A percentile compares a stretch with the other conserved stretches of the same genome.
Conservation (phyloP, 2,329 filamentous ascomycete species). For the Ophiosphaerella korrae region DNA sequence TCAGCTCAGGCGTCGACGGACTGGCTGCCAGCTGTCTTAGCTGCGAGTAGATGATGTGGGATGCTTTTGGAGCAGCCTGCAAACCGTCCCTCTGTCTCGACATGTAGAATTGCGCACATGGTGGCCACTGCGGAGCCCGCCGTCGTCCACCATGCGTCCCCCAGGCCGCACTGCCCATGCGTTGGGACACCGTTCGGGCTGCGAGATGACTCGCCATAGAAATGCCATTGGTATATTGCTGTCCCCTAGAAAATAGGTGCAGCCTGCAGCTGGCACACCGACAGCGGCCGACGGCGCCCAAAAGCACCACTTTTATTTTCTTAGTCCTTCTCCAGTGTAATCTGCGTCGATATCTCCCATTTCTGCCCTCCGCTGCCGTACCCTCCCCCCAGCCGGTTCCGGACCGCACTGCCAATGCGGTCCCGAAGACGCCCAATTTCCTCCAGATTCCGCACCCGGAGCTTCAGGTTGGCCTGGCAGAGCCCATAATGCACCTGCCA, state of each 20-base stretch:
- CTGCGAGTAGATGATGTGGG: conserved; percentile 25
- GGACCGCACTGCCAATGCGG: conserved; percentile 76
- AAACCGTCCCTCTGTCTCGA: too few relatives aligned
- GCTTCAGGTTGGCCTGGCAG: conserved; percentile 91
- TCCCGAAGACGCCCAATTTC: conserved; percentile 74
- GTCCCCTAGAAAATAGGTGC: conserved; percentile 3
- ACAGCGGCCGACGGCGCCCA: conserved; percentile 22
- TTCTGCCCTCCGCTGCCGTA: conserved; percentile 80
- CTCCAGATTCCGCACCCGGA: conserved; percentile 69
- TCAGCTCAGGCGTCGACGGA: conserved; percentile 32
- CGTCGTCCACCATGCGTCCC: too few relatives aligned
- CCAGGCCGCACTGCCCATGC: conserved; percentile 10
- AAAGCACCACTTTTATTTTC: conserved; percentile 5
- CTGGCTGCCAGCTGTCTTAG: conserved; percentile 35
- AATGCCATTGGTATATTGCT: conserved; percentile 25
- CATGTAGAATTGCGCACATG: conserved; percentile 10
- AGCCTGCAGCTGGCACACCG: conserved; percentile 8
- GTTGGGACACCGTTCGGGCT: conserved; percentile 26
- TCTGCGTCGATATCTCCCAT: conserved; percentile 94
- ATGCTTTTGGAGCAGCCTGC: neutral
- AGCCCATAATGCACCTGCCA: conserved; percentile 99
- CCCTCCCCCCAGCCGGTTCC: conserved; percentile 83
- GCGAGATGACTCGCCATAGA: conserved; percentile 30
- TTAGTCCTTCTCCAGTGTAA: conserved; percentile 61
- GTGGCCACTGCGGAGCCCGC: neutral